A percentile compares a stretch with the other conserved stretches of the same genome.
Conservation (phyloP, 2,329 filamentous ascomycete genomes). For the Rhynchosporium agropyri region DNA sequence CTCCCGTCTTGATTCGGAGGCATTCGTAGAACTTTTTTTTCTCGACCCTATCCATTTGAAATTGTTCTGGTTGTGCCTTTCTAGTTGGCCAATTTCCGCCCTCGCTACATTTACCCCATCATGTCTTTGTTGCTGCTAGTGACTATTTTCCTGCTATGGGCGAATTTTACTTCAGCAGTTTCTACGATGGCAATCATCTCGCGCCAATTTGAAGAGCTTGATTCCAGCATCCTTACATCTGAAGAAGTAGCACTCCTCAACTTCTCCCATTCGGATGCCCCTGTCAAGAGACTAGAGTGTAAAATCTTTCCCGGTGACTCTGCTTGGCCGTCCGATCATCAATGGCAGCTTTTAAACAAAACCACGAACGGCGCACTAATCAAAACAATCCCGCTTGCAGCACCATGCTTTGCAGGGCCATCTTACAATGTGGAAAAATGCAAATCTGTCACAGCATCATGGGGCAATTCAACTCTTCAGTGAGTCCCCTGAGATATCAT, state of each 20-base stretch:
- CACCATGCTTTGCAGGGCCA: conserved; percentile 19
- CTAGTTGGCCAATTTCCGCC: no score
- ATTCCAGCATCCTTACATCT: not conserved
- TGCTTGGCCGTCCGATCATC: conserved; percentile 9
- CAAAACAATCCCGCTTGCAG: conserved; percentile 24
- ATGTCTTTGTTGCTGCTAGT: not conserved
- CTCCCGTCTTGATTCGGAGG: no score
- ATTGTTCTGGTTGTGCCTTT: no score
- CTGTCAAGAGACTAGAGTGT: not conserved
- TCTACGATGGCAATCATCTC: not conserved
- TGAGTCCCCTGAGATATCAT: not conserved
- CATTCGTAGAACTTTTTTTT: no score
- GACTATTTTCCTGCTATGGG: not conserved
- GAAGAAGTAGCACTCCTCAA: conserved; percentile 9
- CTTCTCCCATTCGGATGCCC: not conserved
- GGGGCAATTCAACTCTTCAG: conserved; percentile 14
- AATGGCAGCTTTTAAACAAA: conserved; percentile 20
- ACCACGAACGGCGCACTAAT: conserved; percentile 28
- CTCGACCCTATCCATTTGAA: no score
- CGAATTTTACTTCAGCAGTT: not conserved
- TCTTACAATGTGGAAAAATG: conserved; percentile 7
- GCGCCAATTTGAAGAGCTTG: not conserved
- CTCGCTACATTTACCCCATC: no score
- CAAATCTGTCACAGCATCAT: conserved; percentile 2
- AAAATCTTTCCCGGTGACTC: conserved; percentile 18